Conservation (phyloP, 2,329 filamentous ascomycete genomes). For the Alternaria conjuncta region DNA sequence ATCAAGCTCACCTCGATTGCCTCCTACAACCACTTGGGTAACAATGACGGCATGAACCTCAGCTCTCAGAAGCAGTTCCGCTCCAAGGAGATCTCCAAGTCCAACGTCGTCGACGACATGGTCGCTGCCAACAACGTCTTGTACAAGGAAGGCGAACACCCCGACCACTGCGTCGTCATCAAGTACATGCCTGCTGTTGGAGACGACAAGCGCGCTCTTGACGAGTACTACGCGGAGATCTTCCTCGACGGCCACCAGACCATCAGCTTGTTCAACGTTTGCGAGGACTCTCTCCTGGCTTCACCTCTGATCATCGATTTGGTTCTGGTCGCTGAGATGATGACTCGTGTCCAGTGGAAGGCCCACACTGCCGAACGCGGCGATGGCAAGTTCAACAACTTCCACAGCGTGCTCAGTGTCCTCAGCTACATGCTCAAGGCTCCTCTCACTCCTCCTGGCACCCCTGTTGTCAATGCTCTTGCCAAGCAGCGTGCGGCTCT, state of each 20-base stretch:
- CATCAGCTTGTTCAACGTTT: conserved; percentile 98
- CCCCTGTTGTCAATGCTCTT: conserved; percentile 92
- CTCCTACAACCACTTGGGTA: conserved; percentile 98
- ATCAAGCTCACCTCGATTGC: conserved; percentile 99
- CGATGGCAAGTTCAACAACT: conserved; percentile 79
- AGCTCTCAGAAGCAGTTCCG: conserved; percentile 98
- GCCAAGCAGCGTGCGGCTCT: conserved; percentile 94
- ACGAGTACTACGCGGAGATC: conserved; percentile 99
- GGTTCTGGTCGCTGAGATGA: conserved; percentile 91
- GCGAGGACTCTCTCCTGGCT: conserved; percentile 95
- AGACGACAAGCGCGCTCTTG: conserved; percentile 97
- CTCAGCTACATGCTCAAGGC: conserved; percentile 99
- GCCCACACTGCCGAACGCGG: conserved; percentile 57
- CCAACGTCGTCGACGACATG: conserved; percentile 99
- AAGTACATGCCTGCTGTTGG: conserved; percentile 99
- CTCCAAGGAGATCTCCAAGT: conserved; percentile 99
- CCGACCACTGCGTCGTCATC: conserved; percentile 98
- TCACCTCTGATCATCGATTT: conserved; percentile 97
- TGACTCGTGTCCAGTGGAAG: conserved; percentile 98
- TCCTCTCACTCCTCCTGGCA: conserved; percentile 89
- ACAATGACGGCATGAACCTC: conserved; percentile 99
- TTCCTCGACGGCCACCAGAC: conserved; percentile 98
- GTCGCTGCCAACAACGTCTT: conserved; percentile 92
- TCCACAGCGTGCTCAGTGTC: conserved; percentile 96
- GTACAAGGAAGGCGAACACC: conserved; percentile 91